Percentiles rank a stretch among this genome's conserved stretches.
Conservation (phyloP, 805 yeast genomes). For the Wickerhamomyces bisporus region DNA sequence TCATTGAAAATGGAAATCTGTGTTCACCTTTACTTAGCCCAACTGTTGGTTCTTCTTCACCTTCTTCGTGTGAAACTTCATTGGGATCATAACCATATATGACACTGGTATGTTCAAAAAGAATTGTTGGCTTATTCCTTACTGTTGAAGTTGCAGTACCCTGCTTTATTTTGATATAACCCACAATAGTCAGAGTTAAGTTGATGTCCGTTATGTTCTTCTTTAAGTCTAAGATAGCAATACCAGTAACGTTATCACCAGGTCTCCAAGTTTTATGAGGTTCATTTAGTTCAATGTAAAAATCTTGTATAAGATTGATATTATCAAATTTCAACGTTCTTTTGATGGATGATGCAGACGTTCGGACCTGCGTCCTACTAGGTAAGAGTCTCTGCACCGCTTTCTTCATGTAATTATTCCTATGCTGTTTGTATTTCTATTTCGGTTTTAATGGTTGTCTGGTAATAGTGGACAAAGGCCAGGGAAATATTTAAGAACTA, state of each 20-base stretch:
- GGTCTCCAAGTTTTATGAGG: slow-evolving; percentile 79
- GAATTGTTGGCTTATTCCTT: slow-evolving; percentile 43
- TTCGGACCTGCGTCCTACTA: slow-evolving; percentile 8
- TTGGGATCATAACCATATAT: slow-evolving; percentile 45
- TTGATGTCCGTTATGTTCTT: slow-evolving; percentile 50
- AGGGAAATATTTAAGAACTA: no score
- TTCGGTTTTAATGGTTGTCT: not conserved
- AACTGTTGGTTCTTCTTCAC: slow-evolving; percentile 14
- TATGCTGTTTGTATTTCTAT: not conserved
- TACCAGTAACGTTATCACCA: slow-evolving; percentile 69
- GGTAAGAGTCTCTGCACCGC: slow-evolving; percentile 24
- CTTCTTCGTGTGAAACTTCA: slow-evolving; percentile 6
- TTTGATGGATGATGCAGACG: slow-evolving; percentile 14
- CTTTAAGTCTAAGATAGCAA: slow-evolving; percentile 49
- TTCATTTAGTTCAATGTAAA: slow-evolving; percentile 64
- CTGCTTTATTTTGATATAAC: slow-evolving; percentile 51
- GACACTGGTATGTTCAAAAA: slow-evolving; percentile 55
- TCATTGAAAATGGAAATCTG: slow-evolving; percentile 79
- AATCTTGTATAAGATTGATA: slow-evolving; percentile 46
- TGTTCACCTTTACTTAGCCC: slow-evolving; percentile 82
- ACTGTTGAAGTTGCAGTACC: slow-evolving; percentile 45
- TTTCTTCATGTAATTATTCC: slow-evolving; percentile 19
- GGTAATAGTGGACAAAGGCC: not conserved
- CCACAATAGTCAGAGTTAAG: slow-evolving; percentile 49
- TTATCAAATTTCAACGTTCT: slow-evolving; percentile 21